Conservation (phyloP, 106 monocot genomes). For the Acanthochlamys bracteata region DNA sequence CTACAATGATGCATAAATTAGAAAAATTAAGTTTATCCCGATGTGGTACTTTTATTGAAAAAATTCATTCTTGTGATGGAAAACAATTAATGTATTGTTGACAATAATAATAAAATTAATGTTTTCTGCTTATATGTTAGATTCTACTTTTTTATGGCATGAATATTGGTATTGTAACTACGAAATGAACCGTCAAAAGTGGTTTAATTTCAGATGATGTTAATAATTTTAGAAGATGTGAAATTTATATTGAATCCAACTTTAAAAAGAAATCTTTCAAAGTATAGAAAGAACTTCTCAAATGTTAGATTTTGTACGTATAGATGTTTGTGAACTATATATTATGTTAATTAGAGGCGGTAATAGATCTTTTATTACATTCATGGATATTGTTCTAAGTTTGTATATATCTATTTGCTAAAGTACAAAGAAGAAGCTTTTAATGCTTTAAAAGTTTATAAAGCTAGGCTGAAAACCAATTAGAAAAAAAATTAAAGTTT, state of each 20-base stretch:
- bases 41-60: not conserved
- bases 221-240: not conserved
- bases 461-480: not conserved
- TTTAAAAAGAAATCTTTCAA: not conserved
- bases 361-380: constrained; percentile 5
- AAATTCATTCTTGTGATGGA: not conserved
- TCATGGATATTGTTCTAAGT: constrained; percentile 6
- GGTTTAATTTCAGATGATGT: not conserved
- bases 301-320: constrained; percentile 1
- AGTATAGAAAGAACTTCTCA: not conserved
- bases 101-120: not conserved
- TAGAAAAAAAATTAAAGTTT: constrained; percentile 1
- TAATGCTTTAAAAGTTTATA: not conserved
- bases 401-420: not conserved
- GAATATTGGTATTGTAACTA: not conserved
- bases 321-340: not conserved
- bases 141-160: not conserved
- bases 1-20: not conserved
- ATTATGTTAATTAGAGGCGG: not conserved
- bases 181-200: not conserved
- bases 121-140: not conserved
- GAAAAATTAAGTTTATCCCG: not conserved
- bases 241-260: not conserved
- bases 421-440: not conserved
- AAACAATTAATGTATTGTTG: not conserved